Conservation (phyloP, 2,329 filamentous ascomycete species). For the Sclerotinia borealis region DNA sequence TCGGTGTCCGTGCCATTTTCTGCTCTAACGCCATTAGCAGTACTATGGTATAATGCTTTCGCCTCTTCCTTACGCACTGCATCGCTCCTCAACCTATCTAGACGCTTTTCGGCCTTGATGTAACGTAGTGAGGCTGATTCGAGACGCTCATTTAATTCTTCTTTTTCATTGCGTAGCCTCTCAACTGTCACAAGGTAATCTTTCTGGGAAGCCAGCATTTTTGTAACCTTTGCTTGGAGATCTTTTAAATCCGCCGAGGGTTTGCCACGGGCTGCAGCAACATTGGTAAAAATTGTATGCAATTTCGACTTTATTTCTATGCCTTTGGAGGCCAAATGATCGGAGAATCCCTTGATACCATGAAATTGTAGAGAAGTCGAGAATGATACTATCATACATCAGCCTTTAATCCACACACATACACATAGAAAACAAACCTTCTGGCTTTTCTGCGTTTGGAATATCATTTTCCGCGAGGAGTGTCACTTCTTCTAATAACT, state of each 20-base stretch:
- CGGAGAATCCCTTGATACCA: constrained; percentile 66
- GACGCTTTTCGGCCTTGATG: constrained; percentile 89
- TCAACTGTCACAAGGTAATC: constrained; percentile 71
- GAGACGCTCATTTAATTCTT: constrained; percentile 77
- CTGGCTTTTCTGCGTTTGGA: constrained; percentile 35
- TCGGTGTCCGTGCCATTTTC: constrained; percentile 37
- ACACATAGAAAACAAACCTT: neutral
- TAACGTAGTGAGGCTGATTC: constrained; percentile 86
- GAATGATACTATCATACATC: constrained; percentile 44
- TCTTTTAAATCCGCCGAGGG: constrained; percentile 63
- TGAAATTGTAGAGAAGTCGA: constrained; percentile 56
- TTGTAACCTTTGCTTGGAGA: constrained; percentile 69
- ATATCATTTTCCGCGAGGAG: constrained; percentile 48
- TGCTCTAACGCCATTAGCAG: constrained; percentile 36
- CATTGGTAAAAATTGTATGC: constrained; percentile 56
- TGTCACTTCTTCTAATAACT: constrained; percentile 61
- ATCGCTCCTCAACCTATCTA: constrained; percentile 81
- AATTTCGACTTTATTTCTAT: constrained; percentile 71
- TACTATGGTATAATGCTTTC: constrained; percentile 61
- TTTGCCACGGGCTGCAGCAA: constrained; percentile 46
- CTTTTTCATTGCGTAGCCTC: constrained; percentile 69
- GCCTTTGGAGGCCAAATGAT: constrained; percentile 71
- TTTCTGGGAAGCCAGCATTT: constrained; percentile 76
- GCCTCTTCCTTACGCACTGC: constrained; percentile 90
- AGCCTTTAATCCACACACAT: constrained; percentile 1